phyloP scores from a whole-genome alignment of 768 basidiomycete species.

The Sutorius australiensis region DNA sequence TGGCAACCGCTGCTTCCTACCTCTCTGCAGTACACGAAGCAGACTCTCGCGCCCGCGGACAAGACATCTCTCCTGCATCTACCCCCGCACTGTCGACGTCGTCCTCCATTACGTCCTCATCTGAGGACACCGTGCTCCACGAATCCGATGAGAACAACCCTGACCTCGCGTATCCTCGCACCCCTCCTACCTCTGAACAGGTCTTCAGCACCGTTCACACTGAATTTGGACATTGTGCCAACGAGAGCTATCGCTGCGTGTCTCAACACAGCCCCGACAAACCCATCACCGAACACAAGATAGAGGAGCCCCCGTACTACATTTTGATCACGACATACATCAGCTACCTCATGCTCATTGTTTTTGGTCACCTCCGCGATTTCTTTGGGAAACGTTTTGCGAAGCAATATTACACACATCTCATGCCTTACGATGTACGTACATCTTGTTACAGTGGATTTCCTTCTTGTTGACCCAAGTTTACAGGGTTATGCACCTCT shows the following conservation, averaged over 20 bases:
- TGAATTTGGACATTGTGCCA: conserved; percentile 89
- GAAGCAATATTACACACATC: conserved; percentile 67
- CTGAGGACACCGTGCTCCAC: conserved; percentile 62
- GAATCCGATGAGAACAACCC: conserved; percentile 53
- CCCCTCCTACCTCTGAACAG: conserved; percentile 79
- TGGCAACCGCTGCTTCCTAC: conserved; percentile 55
- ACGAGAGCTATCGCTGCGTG: conserved; percentile 66
- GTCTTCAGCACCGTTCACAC: conserved; percentile 76
- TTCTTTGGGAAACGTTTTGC: conserved; percentile 87
- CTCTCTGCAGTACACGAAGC: conserved; percentile 58
- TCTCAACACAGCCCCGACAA: conserved; percentile 52
- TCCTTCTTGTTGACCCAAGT: conserved; percentile 2
- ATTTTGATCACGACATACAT: conserved; percentile 89
- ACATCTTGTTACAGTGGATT: not conserved
- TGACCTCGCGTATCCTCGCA: conserved; percentile 55
- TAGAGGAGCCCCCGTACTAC: conserved; percentile 90
- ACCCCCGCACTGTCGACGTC: conserved; percentile 74
- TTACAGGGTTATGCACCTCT: conserved; percentile 92
- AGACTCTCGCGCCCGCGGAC: conserved; percentile 62
- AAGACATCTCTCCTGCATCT: conserved; percentile 48
- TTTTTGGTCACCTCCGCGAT: conserved; percentile 89
- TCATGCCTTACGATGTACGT: conserved; percentile 81
- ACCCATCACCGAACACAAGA: conserved; percentile 50
- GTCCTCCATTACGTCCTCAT: conserved; percentile 64
- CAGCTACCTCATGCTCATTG: conserved; percentile 89